These are phyloP conservation scores for Phytophthora vignae DNA, from an alignment of 352 stramenopile species.

Conservation along the genomic window DNA sequence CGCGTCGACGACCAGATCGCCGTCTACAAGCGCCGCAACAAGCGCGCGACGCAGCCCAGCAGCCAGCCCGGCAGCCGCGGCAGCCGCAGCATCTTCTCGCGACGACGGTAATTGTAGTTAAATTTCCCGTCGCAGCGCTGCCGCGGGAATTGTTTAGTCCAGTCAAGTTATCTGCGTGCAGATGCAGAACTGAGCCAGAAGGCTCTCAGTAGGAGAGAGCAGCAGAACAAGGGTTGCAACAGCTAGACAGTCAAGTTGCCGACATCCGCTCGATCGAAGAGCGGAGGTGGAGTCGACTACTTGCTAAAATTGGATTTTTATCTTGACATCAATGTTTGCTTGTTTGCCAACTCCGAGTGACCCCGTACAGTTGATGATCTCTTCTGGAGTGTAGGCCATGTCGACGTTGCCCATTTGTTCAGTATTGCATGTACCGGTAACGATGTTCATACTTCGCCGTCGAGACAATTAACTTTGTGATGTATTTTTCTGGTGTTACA, in stretches of 20 bases:
- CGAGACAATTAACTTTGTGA: no score
- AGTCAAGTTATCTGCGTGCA: conserved; percentile 30
- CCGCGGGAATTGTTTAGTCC: conserved; percentile 34
- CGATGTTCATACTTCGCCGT: no score
- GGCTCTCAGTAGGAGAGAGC: conserved; percentile 41
- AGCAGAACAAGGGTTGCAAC: conserved; percentile 28
- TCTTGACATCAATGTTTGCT: conserved; percentile 12
- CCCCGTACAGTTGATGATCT: no score
- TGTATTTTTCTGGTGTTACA: conserved; percentile 14
- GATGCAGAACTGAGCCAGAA: conserved; percentile 27
- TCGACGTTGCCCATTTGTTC: no score
- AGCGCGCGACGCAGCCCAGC: conserved; percentile 57
- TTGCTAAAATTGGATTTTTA: conserved; percentile 39
- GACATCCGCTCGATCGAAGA: conserved; percentile 34
- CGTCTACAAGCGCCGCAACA: conserved; percentile 91
- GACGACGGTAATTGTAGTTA: conserved; percentile 67
- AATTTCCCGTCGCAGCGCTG: conserved; percentile 17
- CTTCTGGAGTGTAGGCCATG: no score
- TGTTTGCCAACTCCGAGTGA: no score
- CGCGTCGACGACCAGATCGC: conserved; percentile 89
- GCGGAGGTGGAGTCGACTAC: conserved; percentile 23
- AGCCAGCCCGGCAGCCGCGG: conserved; percentile 43
- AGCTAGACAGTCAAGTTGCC: conserved; percentile 22
- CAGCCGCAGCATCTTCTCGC: conserved; percentile 73
- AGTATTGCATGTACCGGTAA: no score